Evolutionary conservation across 1,284 basidiomycete species (phyloP), one percentile per base, ranked within the genome.

Genomic region (Sphagnurus paluster): DNA sequence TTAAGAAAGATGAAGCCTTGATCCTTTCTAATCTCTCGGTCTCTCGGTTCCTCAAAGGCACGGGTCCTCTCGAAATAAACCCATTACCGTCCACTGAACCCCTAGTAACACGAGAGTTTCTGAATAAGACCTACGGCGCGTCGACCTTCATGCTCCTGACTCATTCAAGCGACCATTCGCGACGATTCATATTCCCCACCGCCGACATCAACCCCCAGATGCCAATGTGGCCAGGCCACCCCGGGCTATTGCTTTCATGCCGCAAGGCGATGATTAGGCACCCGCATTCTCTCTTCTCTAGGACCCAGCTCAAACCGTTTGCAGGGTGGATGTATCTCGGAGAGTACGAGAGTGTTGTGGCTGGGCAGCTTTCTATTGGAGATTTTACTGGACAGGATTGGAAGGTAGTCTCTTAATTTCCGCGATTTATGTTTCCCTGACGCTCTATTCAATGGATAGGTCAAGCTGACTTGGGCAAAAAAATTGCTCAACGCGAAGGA

Each of bases 391-490:
- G 10, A 16, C 32, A 33, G 16, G n/a, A 10, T 6, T 16, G n/a
- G 32, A 33, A 9, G 5, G 32, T 33, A n/a, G 16, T 33, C 10
- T 33, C 16, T n/a, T 33, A 6, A 29, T 39, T 5, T 25, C n/a
- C 24, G 7, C 10, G 21, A 11, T 26, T 19, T 26, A 5, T 8
- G 14, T 24, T 19, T 25, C 4, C 16, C 28, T 13, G 5, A 13
- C 4, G 14, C 6, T 34, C 4, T 43, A 17, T 16, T 26, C 10
- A 36, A n/a, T n/a, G 2, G 8, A 28, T 28, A 59, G 60, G 56
- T 60, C 4, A 54, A 58, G 43, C 23, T 13, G 2, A 25, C 32
- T 8, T 63, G 60, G 59, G 56, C 52, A 2, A 46, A 46, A 8
- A 29, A 36, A 2, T 10, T 61, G 1, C 5, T 58, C 10, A 50